phyloP scores from a whole-genome alignment of 768 basidiomycete genomes.

The Rubroboletus pulcherrimus region DNA sequence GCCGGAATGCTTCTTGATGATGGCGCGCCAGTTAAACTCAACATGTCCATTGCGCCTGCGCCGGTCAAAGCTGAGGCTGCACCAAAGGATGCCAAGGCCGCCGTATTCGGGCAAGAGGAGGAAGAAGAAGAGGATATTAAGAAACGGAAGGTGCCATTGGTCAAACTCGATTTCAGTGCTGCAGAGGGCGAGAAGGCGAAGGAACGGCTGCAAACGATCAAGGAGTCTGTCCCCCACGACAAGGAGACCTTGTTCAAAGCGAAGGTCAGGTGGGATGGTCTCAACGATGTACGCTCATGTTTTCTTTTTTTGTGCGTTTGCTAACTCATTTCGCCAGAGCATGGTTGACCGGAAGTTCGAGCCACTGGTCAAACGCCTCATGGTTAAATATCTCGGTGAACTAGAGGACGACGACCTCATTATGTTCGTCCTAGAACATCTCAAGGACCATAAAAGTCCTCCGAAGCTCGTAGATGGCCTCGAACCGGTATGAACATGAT shows the following conservation, averaged over 20 bases:
- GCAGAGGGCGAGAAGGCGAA: slow-evolving; percentile 79
- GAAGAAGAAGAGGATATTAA: slow-evolving; percentile 80
- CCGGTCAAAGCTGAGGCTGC: slow-evolving; percentile 44
- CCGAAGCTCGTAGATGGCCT: slow-evolving; percentile 85
- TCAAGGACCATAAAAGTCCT: slow-evolving; percentile 86
- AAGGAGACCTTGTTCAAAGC: slow-evolving; percentile 76
- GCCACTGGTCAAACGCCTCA: slow-evolving; percentile 75
- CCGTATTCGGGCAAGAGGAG: slow-evolving; percentile 76
- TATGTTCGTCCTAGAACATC: slow-evolving; percentile 89
- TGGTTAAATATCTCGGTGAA: slow-evolving; percentile 87
- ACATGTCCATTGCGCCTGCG: slow-evolving; percentile 61
- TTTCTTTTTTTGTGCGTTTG: neutral
- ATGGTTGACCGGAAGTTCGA: slow-evolving; percentile 85
- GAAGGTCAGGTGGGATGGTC: slow-evolving; percentile 88
- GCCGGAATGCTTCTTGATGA: slow-evolving; percentile 90
- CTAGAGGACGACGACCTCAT: slow-evolving; percentile 91
- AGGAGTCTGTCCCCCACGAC: slow-evolving; percentile 68
- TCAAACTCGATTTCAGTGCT: slow-evolving; percentile 85
- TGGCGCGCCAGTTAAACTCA: slow-evolving; percentile 84
- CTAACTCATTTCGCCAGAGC: slow-evolving; percentile 42
- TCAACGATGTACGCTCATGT: slow-evolving; percentile 66
- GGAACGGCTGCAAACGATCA: slow-evolving; percentile 78
- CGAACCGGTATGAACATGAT: slow-evolving; percentile 69
- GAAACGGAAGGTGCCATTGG: slow-evolving; percentile 82
- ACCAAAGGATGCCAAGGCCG: slow-evolving; percentile 46